Base-by-base conservation (phyloP, 441 rosid genomes). In the Iberis amara region DNA sequence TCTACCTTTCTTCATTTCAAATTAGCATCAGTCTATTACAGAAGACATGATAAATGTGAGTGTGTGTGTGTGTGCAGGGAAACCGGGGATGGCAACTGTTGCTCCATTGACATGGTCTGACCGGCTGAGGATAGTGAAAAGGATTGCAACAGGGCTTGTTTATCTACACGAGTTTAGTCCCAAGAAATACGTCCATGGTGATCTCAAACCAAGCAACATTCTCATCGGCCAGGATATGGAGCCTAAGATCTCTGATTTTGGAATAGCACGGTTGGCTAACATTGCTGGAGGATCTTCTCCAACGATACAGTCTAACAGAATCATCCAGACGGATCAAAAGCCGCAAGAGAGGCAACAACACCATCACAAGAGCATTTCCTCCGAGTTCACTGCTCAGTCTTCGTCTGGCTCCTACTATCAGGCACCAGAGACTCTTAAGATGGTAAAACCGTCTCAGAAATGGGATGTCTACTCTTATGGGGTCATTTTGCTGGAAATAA, bases 381-480 rank as follows among this genome's bases (percentile, higher is more conserved):
- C 84, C 0, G 98, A 91, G 42, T 69, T 76, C 71, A 70, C 81
- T 0, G 57, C 81, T 1, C 43, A 77, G 39, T 56, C 64, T 56
- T 74, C 84, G 8, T 72, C 83, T 21, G 82, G 79, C 31, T 79
- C 89, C 3, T 74, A 75, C 41, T 92, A 92, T 67, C 94, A 82
- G 65, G 95, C 98, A 39, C 96, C 96, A 0, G 96, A 92, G 76
- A 83, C 89, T 32, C 68, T 80, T 35, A 92, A 84, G 73, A 75
- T 71, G 47, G 79, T 88, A 47, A 92, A 88, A 72, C 95, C 95
- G 6, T 92, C 96, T 4, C 96, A 92, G 68, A 92, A 85, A 68
- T 92, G 98, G 98, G 98, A 92, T 71, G 78, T 87, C 3, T 92
- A 88, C 79, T 86, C 98, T 3, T 88, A 63, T n/a, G 96, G 98